Evolutionary conservation across 768 basidiomycete species (phyloP).

Genomic region (Austroboletus eburneus): DNA sequence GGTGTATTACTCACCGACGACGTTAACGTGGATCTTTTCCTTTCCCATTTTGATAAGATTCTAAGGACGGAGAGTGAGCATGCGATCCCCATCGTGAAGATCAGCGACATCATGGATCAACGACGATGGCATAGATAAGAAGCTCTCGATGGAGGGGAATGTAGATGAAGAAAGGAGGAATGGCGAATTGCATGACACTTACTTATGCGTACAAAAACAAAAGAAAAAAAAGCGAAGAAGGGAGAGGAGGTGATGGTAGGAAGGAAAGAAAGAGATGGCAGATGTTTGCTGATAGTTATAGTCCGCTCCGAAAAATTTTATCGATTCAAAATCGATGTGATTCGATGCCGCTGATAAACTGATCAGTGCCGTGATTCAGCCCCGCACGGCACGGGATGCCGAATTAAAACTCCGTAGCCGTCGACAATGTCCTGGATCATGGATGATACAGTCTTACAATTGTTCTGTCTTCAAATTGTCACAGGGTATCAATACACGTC

Average conservation of each 20-base stretch:
- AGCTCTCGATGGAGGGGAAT: constrained; percentile 13
- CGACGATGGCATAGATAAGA: constrained; percentile 15
- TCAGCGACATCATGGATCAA: constrained; percentile 16
- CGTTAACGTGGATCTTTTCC: constrained; percentile 95
- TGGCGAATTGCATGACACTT: constrained; percentile 27
- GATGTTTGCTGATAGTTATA: constrained; percentile 61
- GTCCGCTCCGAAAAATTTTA: constrained; percentile 53
- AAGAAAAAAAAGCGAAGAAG: constrained; percentile 30
- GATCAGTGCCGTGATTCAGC: constrained; percentile 46
- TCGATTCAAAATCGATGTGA: constrained; percentile 64
- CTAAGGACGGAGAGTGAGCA: constrained; percentile 29
- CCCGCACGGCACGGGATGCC: constrained; percentile 32
- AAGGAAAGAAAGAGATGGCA: constrained; percentile 31
- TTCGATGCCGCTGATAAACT: constrained; percentile 43
- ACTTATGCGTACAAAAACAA: constrained; percentile 41
- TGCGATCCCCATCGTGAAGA: constrained; percentile 18
- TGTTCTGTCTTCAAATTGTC: too few relatives aligned
- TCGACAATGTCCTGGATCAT: background rate
- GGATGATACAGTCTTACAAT: too few relatives aligned
- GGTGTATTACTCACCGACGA: constrained; percentile 69
- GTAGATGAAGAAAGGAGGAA: constrained; percentile 17
- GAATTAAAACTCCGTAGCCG: constrained; percentile 15
- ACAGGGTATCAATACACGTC: constrained; percentile 11
- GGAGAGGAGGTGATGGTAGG: constrained; percentile 34
- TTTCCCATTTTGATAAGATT: constrained; percentile 85